Percentiles rank a stretch among this genome's conserved stretches.
Conservation (phyloP, 2,329 filamentous ascomycete species). For the Beauveria bassiana region DNA sequence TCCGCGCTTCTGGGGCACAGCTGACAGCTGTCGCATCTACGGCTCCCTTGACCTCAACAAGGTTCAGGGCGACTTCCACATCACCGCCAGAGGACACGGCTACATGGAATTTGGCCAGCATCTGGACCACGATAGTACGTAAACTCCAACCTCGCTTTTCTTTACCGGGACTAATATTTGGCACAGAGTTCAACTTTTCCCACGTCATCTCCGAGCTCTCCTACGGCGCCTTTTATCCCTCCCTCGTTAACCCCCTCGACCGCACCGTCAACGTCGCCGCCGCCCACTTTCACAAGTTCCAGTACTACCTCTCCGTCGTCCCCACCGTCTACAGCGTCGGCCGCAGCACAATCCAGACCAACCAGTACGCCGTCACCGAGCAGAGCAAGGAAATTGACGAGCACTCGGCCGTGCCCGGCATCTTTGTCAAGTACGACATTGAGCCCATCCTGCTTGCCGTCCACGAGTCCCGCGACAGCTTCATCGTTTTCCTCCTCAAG, state of each 20-base stretch:
- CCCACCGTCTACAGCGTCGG: slow-evolving; percentile 82
- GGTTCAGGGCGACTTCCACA: slow-evolving; percentile 96
- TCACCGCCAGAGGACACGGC: slow-evolving; percentile 92
- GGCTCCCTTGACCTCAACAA: slow-evolving; percentile 90
- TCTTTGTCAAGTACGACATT: slow-evolving; percentile 99
- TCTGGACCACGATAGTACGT: slow-evolving; percentile 57
- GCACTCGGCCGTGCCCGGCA: slow-evolving; percentile 62
- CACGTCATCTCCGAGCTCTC: slow-evolving; percentile 94
- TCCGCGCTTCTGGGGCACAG: slow-evolving; percentile 50
- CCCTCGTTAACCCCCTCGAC: slow-evolving; percentile 88
- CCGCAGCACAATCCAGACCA: slow-evolving; percentile 69
- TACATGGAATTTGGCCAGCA: slow-evolving; percentile 70
- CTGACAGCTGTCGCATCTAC: slow-evolving; percentile 80
- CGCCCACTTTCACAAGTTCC: slow-evolving; percentile 85
- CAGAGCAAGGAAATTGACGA: slow-evolving; percentile 68
- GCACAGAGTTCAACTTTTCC: slow-evolving; percentile 86
- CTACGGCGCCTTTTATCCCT: slow-evolving; percentile 94
- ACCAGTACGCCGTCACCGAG: slow-evolving; percentile 95
- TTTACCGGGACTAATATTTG: slow-evolving; percentile 18
- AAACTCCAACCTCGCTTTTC: no score
- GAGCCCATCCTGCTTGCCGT: slow-evolving; percentile 88
- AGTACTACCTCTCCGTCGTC: slow-evolving; percentile 94
- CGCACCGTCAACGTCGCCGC: slow-evolving; percentile 73
- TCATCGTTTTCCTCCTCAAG: slow-evolving; percentile 69
- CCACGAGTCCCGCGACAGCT: slow-evolving; percentile 68